phyloP scores from a whole-genome alignment of 169 alveolate genomes.

The Plasmodium gonderi region DNA sequence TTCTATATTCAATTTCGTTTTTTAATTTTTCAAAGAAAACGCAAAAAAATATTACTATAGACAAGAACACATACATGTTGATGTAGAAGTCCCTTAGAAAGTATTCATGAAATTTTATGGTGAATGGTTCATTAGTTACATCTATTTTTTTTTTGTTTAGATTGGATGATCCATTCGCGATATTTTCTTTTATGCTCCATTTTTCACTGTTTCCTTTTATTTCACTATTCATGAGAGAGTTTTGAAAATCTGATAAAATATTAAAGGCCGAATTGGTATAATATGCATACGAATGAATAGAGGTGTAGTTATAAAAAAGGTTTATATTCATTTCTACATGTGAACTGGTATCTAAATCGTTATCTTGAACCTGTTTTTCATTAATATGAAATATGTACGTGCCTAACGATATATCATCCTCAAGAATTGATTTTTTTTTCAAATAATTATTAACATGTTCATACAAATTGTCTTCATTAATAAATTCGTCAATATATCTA shows the following conservation, averaged over 20 bases:
- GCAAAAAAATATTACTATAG: conserved; percentile 65
- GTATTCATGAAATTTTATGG: conserved; percentile 51
- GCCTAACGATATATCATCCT: conserved; percentile 39
- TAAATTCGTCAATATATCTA: conserved; percentile 18
- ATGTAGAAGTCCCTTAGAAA: conserved; percentile 65
- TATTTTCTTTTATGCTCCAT: not conserved
- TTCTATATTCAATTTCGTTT: conserved; percentile 57
- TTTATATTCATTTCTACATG: conserved; percentile 42
- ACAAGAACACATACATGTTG: conserved; percentile 58
- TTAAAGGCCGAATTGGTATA: conserved; percentile 50
- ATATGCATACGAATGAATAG: conserved; percentile 66
- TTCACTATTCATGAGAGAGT: not conserved
- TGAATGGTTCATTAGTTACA: conserved; percentile 44
- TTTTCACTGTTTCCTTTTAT: not conserved
- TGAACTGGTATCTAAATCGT: not conserved
- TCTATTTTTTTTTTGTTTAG: not conserved
- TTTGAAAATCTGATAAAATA: conserved; percentile 44
- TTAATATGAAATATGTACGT: conserved; percentile 17
- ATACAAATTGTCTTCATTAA: conserved; percentile 41
- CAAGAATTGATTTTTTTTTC: not conserved
- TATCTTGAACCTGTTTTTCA: not conserved
- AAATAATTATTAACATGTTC: conserved; percentile 20
- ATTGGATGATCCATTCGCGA: not conserved
- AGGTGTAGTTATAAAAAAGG: conserved; percentile 56
- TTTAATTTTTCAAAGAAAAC: conserved; percentile 61